A percentile compares a stretch with the other conserved stretches of the same genome.
phyloP scores from a whole-genome alignment of 768 basidiomycete genomes.

The Coprinopsis cinerea region DNA sequence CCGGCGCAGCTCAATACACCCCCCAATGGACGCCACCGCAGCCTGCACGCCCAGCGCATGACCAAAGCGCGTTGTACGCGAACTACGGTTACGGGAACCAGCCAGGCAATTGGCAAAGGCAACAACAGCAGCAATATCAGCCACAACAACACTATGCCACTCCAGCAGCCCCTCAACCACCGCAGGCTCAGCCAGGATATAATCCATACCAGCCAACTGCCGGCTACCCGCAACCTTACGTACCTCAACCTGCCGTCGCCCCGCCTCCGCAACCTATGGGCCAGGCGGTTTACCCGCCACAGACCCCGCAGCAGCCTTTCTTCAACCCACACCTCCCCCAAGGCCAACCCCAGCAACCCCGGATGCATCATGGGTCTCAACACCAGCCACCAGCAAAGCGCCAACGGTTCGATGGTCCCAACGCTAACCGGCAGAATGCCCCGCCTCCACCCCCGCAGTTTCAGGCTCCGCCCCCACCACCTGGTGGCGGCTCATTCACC shows the following conservation, averaged over 20 bases:
- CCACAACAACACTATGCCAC: constrained; percentile 46
- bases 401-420: constrained; percentile 81
- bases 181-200: constrained; percentile 57
- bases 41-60: constrained; percentile 61
- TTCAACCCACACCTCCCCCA: constrained; percentile 40
- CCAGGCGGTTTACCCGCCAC: constrained; percentile 37
- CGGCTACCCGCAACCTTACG: constrained; percentile 60
- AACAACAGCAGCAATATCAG: constrained; percentile 53
- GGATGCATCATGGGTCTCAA: constrained; percentile 58
- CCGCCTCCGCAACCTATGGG: constrained; percentile 40
- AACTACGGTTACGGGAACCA: constrained; percentile 88
- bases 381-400: constrained; percentile 91
- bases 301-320: constrained; percentile 40
- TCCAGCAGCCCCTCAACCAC: constrained; percentile 50
- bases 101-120: constrained; percentile 54
- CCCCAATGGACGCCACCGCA: constrained; percentile 65
- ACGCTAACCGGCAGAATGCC: constrained; percentile 43
- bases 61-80: constrained; percentile 82
- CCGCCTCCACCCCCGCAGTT: constrained; percentile 63
- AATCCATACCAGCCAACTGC: constrained; percentile 72
- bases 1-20: constrained; percentile 45
- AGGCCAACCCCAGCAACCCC: constrained; percentile 36
- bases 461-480: constrained; percentile 35
- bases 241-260: constrained; percentile 51
- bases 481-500: constrained; percentile 28